Conservation (phyloP, 2,329 filamentous ascomycete species). For the Ciborinia camelliae region DNA sequence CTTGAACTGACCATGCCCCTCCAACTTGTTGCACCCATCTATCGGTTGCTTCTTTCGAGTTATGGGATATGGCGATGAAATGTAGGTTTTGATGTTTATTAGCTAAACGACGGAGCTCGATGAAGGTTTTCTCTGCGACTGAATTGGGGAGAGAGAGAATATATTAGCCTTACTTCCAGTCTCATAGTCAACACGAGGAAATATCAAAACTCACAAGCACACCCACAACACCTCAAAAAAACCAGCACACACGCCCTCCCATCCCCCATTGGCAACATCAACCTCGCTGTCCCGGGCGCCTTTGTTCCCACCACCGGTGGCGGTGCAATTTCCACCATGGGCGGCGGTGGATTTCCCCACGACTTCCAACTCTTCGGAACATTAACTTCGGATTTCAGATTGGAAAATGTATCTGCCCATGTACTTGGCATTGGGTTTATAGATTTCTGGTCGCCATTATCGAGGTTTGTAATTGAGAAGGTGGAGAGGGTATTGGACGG, state of each 20-base stretch:
- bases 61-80: slow-evolving; percentile 63
- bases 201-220: slow-evolving; percentile 58
- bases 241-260: slow-evolving; percentile 57
- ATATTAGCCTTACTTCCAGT: not conserved
- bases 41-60: slow-evolving; percentile 55
- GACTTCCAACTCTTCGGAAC: slow-evolving; percentile 33
- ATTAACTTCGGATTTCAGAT: slow-evolving; percentile 22
- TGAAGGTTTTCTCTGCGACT: slow-evolving; percentile 69
- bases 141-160: not conserved
- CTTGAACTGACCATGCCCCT: slow-evolving; percentile 46
- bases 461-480: slow-evolving; percentile 17
- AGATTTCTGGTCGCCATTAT: slow-evolving; percentile 18
- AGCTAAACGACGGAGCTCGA: slow-evolving; percentile 52
- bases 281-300: slow-evolving; percentile 28
- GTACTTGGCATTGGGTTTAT: slow-evolving; percentile 23
- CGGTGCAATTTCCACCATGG: slow-evolving; percentile 31
- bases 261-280: slow-evolving; percentile 45
- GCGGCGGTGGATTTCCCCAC: slow-evolving; percentile 34
- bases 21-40: slow-evolving; percentile 34
- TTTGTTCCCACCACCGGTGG: slow-evolving; percentile 29
- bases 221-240: slow-evolving; percentile 70
- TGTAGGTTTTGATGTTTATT: slow-evolving; percentile 49
- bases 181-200: not conserved
- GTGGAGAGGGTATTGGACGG: slow-evolving; percentile 30
- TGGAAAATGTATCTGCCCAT: slow-evolving; percentile 34